Base-by-base conservation (phyloP, 2,329 filamentous ascomycete species). In the Nannizziopsis arthrosporioides region DNA sequence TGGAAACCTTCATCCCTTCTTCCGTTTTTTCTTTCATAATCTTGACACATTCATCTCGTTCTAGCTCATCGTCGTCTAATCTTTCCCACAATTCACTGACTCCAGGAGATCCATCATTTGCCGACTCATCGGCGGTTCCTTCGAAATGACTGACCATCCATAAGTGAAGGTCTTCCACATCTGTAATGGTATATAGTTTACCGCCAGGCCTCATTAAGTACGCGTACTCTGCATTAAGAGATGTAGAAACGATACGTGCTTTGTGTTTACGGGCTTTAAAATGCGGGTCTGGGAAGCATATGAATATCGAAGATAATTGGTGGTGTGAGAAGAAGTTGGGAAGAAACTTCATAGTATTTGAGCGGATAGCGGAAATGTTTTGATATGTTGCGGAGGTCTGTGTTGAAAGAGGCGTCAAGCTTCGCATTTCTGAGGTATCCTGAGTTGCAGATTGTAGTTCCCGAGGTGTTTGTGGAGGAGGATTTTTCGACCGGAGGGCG, bases 331-430 rank as follows among this genome's bases (percentile, higher is more conserved):
- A 96, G 73, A 95, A 94, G 63, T 98, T 96, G 53, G 93, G 90
- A n/a, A 98, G 73, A 67, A 96, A 98, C 65, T 98, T 98, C 92
- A 98, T 98, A 4, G 87, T 86, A 70, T 98, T 98, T 55, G 86
- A 85, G 53, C 92, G 82, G 42, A 98, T 73, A 62, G 87, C 93
- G 31, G 84, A 81, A 47, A 90, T 82, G 64, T 98, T 98, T 61
- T 93, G 83, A 65, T 87, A 96, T 41, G 71, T 66, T 14, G 65
- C 31, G 32, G 42, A 17, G 15, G 50, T 18, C 14, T 22, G 12
- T 18, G 18, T 4, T 11, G 46, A 31, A 18, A 32, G 30, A 5
- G 39, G 38, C 4, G 46, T 11, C 22, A 41, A 22, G 4, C 44
- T 37, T 36, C 31, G 34, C 27, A 45, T 30, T 8, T 45, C 22